Evolutionary conservation across 805 yeast species (phyloP), one percentile per base, ranked within the genome.

Genomic region (Hanseniaspora singularis): DNA sequence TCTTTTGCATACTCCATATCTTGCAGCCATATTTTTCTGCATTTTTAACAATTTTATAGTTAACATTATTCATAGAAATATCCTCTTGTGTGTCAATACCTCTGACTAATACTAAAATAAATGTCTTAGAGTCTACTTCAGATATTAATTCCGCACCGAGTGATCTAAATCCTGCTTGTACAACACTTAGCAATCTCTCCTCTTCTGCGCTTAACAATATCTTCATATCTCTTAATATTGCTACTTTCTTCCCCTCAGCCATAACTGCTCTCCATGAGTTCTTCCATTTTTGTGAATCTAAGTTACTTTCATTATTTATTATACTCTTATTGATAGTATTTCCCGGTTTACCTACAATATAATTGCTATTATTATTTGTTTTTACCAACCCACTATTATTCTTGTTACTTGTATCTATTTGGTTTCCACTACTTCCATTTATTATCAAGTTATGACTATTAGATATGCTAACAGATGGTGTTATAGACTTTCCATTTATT

Each of bases 1-100:
- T 86, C 61, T 88, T 89, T 48, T 85, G 94, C 55, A 75, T 79
- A 33, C 80, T 76, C 96, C 96, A 89, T 20, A 88, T 81, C 60
- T 88, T 85, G 61, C 81, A 73, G 51, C 75, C 76, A 44, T 70
- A 71, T 40, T 67, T 68, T 27, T 64, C 60, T 4, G 88, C 94
- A 51, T 76, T 72, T 45, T 73, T 68, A 53, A 86, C 72, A 8
- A 85, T 76, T 59, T 88, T 94, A 57, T 51, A 52, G 55, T 49
- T 70, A 52, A 55, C 68, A 61, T 59, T 66, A 65, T 40, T 69
- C 4, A 37, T 39, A n/a, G 19, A n/a, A 6, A 23, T 26, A 50
- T 95, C 69, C 52, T 78, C 70, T n/a, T n/a, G n/a, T n/a, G n/a
- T n/a, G n/a, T n/a, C n/a, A n/a, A n/a, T n/a, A n/a, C n/a, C n/a